Evolutionary conservation across 2,329 filamentous ascomycete species (phyloP).

Genomic region (Sporothrix inflata): DNA sequence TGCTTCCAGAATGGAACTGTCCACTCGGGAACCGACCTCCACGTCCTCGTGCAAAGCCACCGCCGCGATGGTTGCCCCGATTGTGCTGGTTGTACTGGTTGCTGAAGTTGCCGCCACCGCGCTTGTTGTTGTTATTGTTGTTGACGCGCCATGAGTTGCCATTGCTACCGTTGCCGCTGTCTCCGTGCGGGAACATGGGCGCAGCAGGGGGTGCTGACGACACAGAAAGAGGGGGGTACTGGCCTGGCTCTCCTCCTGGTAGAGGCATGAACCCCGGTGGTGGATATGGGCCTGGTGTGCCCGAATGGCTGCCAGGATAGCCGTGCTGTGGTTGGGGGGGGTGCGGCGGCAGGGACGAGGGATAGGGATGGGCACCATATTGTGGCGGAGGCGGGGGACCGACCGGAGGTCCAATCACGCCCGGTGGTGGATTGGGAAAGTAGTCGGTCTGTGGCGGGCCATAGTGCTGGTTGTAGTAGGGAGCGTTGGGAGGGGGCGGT

Average conservation of each 20-base stretch:
- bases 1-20: background rate
- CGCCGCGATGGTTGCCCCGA: conserved; percentile 15
- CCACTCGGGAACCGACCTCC: conserved; percentile 21
- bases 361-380: conserved; percentile 31
- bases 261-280: background rate
- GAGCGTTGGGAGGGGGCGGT: conserved; percentile 4
- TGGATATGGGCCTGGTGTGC: background rate
- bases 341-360: conserved; percentile 25
- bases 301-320: background rate
- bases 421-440: conserved; percentile 32
- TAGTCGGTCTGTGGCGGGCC: conserved; percentile 28
- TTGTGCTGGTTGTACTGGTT: background rate
- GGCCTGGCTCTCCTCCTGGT: conserved; percentile 13
- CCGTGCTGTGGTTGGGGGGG: conserved; percentile 1
- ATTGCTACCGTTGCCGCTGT: background rate
- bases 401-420: conserved; percentile 34
- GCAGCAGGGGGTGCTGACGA: conserved; percentile 2
- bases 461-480: conserved; percentile 32
- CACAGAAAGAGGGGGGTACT: background rate
- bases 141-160: background rate
- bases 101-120: conserved; percentile 17
- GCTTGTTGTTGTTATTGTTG: background rate
- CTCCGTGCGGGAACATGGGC: conserved; percentile 10
- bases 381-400: conserved; percentile 30
- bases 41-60: conserved; percentile 22